Evolutionary conservation across 2,329 filamentous ascomycete species (phyloP).

Genomic region (Exophiala spinifera): DNA sequence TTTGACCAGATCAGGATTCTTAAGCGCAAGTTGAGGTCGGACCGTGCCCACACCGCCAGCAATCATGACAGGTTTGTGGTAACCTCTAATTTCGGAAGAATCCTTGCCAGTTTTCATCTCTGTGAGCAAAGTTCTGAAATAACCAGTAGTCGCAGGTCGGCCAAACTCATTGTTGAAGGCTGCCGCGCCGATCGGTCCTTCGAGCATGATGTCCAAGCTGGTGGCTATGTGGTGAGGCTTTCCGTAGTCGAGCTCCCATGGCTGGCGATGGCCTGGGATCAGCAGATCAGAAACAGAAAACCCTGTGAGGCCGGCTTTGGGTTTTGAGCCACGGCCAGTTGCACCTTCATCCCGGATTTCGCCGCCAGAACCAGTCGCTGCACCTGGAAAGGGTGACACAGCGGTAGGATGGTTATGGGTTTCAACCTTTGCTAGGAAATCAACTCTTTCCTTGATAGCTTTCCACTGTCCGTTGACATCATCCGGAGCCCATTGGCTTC

Average conservation of each 20-base stretch:
- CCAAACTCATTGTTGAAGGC: slow-evolving; percentile 98
- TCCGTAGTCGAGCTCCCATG: slow-evolving; percentile 84
- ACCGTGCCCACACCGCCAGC: slow-evolving; percentile 93
- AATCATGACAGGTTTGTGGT: slow-evolving; percentile 98
- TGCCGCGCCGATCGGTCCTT: slow-evolving; percentile 91
- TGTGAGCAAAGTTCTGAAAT: slow-evolving; percentile 85
- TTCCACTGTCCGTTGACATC: slow-evolving; percentile 83
- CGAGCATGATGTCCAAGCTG: slow-evolving; percentile 94
- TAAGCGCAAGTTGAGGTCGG: slow-evolving; percentile 83
- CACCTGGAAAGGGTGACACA: slow-evolving; percentile 88
- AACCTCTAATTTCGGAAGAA: slow-evolving; percentile 73
- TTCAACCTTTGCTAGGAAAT: slow-evolving; percentile 91
- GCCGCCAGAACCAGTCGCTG: slow-evolving; percentile 90
- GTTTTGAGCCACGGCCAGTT: slow-evolving; percentile 85
- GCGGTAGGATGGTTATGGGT: slow-evolving; percentile 97
- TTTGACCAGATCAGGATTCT: slow-evolving; percentile 73
- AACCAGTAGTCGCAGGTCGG: slow-evolving; percentile 79
- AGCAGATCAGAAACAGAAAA: slow-evolving; percentile 94
- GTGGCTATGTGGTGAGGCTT: slow-evolving; percentile 89
- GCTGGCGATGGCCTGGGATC: slow-evolving; percentile 76
- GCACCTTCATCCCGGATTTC: slow-evolving; percentile 95
- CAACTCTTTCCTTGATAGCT: slow-evolving; percentile 78
- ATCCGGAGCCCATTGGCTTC: slow-evolving; percentile 82
- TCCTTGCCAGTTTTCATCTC: slow-evolving; percentile 60
- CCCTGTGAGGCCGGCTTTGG: slow-evolving; percentile 86